A percentile compares a stretch with the other conserved stretches of the same genome.
Evolutionary conservation across 2,329 filamentous ascomycete genomes (phyloP).

Genomic region (Grosmannia clavigera): DNA sequence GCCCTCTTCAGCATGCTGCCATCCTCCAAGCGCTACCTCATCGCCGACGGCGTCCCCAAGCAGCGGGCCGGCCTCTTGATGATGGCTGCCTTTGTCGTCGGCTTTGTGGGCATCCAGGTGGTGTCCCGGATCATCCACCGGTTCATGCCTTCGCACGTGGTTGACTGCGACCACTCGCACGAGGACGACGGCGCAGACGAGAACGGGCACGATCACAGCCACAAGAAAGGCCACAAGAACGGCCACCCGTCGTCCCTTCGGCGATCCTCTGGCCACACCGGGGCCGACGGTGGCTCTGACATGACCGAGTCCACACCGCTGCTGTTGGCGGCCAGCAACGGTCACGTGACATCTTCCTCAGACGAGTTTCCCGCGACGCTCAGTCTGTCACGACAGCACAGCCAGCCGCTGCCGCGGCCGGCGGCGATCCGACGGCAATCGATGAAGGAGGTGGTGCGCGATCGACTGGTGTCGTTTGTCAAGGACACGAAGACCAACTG

Average conservation of each 20-base stretch:
- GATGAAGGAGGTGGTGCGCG: conserved; percentile 36
- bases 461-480: conserved; percentile 50
- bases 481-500: conserved; percentile 52
- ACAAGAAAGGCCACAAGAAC: not conserved
- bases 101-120: conserved; percentile 64
- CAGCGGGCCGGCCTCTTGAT: conserved; percentile 55
- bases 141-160: conserved; percentile 65
- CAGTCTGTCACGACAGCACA: not conserved
- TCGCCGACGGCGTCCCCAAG: conserved; percentile 53
- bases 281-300: not conserved
- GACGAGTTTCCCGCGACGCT: no score
- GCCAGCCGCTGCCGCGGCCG: not conserved
- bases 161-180: conserved; percentile 68
- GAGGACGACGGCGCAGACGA: conserved; percentile 32
- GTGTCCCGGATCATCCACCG: conserved; percentile 61
- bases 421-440: conserved; percentile 34
- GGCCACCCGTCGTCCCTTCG: not conserved
- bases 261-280: not conserved
- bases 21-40: conserved; percentile 67
- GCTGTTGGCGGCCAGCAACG: conserved; percentile 17
- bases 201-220: conserved; percentile 16
- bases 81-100: conserved; percentile 56
- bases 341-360: conserved; percentile 12
- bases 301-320: conserved; percentile 37
- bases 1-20: conserved; percentile 89